These are phyloP conservation scores for Solanum tacnaense DNA, from an alignment of 257 asterid genomes.

Conservation along the genomic window DNA sequence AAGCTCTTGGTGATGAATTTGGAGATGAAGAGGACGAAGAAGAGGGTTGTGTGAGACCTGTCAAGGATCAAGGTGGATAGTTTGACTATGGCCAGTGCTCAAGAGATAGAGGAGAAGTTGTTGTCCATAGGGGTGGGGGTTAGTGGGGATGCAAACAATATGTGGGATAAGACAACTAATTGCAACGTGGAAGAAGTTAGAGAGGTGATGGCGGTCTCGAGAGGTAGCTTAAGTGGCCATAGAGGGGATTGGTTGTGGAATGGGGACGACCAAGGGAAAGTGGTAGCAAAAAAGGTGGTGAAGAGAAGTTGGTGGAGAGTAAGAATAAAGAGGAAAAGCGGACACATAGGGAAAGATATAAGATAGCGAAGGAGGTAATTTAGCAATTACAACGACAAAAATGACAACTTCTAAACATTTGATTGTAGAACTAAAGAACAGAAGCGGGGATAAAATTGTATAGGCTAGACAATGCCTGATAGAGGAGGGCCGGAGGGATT, in stretches of 20 bases:
- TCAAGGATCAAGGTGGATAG: not conserved
- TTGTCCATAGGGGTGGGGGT: not conserved
- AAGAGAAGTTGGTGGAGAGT: not conserved
- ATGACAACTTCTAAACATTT: not conserved
- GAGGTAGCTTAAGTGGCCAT: not conserved
- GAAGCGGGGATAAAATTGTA: not conserved
- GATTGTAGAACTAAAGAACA: not conserved
- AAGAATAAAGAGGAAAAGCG: not conserved
- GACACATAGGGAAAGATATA: not conserved
- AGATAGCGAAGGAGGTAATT: not conserved
- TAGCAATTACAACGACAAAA: not conserved
- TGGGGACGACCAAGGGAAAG: not conserved
- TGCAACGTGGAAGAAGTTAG: not conserved
- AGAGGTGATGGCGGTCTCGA: not conserved
- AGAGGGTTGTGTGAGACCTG: not conserved
- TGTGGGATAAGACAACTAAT: not conserved
- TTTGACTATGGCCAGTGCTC: not conserved
- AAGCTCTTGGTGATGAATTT: not conserved
- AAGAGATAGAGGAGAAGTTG: not conserved
- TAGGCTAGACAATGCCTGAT: not conserved
- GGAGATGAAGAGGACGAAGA: not conserved
- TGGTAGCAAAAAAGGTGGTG: not conserved
- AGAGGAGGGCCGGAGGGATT: not conserved
- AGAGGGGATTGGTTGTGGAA: not conserved
- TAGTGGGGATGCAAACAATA: not conserved